Evolutionary conservation across 352 stramenopile species (phyloP).

Genomic region (Globisporangium polare): DNA sequence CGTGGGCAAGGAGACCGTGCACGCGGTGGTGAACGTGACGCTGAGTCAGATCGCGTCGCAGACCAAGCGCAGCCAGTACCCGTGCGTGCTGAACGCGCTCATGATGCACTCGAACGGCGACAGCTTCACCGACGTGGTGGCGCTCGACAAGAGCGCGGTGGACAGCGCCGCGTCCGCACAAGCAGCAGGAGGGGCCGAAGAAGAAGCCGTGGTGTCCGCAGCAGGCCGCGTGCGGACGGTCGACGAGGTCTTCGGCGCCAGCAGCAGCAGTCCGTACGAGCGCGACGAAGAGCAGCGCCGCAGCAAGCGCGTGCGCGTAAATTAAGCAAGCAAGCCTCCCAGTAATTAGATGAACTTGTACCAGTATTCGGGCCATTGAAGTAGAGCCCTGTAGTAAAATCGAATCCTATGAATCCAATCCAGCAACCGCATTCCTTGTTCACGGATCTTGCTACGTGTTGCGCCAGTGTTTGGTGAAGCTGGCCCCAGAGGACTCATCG

Average conservation of each 20-base stretch:
- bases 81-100: constrained; percentile 79
- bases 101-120: constrained; percentile 76
- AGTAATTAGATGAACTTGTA: constrained; percentile 8
- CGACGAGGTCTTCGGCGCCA: background rate
- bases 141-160: constrained; percentile 34
- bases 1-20: constrained; percentile 57
- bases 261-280: constrained; percentile 7
- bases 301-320: constrained; percentile 16
- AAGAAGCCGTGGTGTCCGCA: constrained; percentile 10
- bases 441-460: background rate
- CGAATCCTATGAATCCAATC: constrained; percentile 6
- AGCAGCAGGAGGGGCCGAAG: constrained; percentile 1
- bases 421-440: background rate
- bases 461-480: too few relatives aligned
- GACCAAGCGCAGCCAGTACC: constrained; percentile 62
- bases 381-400: constrained; percentile 6
- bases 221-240: constrained; percentile 2
- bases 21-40: constrained; percentile 77
- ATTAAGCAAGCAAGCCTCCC: constrained; percentile 5
- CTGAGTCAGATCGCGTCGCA: constrained; percentile 57
- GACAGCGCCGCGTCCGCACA: background rate
- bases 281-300: constrained; percentile 8
- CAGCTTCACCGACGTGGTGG: constrained; percentile 40
- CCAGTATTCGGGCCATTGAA: constrained; percentile 3
- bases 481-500: too few relatives aligned